phyloP scores from a whole-genome alignment of 305 asterid genomes.

The Stenogyne calaminthoides region DNA sequence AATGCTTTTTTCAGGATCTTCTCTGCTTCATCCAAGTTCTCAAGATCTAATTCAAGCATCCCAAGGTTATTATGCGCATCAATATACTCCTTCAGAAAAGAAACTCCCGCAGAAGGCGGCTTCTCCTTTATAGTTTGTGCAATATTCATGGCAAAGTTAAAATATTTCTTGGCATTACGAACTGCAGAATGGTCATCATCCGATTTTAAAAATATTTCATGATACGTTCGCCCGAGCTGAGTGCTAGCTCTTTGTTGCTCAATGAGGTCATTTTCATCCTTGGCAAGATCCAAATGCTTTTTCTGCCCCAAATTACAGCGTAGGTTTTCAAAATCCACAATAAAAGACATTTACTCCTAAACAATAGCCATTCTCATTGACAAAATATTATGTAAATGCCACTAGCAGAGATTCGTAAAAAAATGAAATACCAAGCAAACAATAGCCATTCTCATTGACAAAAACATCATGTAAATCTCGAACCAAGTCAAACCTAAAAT shows the following conservation, averaged over 20 bases:
- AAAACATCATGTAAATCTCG: background rate
- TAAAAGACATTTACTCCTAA: background rate
- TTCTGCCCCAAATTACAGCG: slow-evolving; percentile 44
- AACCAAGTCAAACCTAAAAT: background rate
- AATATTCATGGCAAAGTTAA: slow-evolving; percentile 65
- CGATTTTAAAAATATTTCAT: slow-evolving; percentile 79
- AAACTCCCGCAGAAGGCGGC: slow-evolving; percentile 41
- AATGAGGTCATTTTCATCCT: slow-evolving; percentile 62
- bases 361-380: background rate
- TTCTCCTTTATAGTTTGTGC: slow-evolving; percentile 61
- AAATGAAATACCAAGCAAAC: background rate
- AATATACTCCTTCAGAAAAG: slow-evolving; percentile 73
- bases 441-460: background rate
- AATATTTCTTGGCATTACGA: slow-evolving; percentile 80
- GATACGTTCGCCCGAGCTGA: slow-evolving; percentile 96
- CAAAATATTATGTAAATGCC: background rate
- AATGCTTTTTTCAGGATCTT: slow-evolving; percentile 66
- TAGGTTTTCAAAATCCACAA: background rate
- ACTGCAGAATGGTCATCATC: slow-evolving; percentile 78
- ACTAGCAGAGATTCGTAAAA: background rate
- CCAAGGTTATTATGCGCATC: slow-evolving; percentile 98
- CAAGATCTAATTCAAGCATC: slow-evolving; percentile 90
- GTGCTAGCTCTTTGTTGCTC: slow-evolving; percentile 99
- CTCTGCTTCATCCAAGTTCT: slow-evolving; percentile 76
- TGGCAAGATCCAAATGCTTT: slow-evolving; percentile 86